Base-by-base conservation (phyloP, 2,329 filamentous ascomycete species). In the Cadophora luteo-olivacea region DNA sequence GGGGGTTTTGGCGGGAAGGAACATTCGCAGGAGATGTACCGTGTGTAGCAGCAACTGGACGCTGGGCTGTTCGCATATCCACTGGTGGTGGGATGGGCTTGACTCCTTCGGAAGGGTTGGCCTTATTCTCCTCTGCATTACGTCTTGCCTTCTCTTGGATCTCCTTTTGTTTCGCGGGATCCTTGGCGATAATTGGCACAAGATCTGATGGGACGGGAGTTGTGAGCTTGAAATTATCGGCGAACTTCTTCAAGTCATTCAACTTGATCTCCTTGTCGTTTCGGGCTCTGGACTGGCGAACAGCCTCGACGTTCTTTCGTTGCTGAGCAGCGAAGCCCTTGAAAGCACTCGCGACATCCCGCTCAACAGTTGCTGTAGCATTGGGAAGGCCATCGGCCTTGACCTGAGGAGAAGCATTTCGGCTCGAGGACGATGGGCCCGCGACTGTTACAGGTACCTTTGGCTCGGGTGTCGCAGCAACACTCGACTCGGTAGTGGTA, bases 201-300 rank as follows among this genome's bases (percentile, higher is more conserved):
- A 99, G 82, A 79, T 99, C 96, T 63, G 88, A 90, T 1, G 96
- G 96, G 12, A 99, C 94, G 6, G 94, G 94, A 2, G 95, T 97
- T 61, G 92, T 91, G 22, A 99, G 87, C 82, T 98, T 98, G 85
- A 99, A 99, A 78, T 88, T 96, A 74, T 90, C 88, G 0, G 96
- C 93, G 80, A 99, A 99, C 77, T 95, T 97, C 84, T 96, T 97
- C 68, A 99, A 82, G 81, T 99, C 96, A 69, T 93, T 97, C 70
- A 99, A 81, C 80, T 97, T 97, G 72, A 96, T 89, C 73, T 94
- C 93, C 79, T 97, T 97, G 78, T 98, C 96, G 68, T 85, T 86
- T 77, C 86, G 88, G 11, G 85, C 84, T 78, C 89, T 90, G 73
- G 80, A 86, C 70, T 79, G 82, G 57, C 88, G 83, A 49, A 79